Evolutionary conservation across 148 eudicot genomes (phyloP), one percentile per base, ranked within the genome.

Genomic region (Chenopodium formosanum): DNA sequence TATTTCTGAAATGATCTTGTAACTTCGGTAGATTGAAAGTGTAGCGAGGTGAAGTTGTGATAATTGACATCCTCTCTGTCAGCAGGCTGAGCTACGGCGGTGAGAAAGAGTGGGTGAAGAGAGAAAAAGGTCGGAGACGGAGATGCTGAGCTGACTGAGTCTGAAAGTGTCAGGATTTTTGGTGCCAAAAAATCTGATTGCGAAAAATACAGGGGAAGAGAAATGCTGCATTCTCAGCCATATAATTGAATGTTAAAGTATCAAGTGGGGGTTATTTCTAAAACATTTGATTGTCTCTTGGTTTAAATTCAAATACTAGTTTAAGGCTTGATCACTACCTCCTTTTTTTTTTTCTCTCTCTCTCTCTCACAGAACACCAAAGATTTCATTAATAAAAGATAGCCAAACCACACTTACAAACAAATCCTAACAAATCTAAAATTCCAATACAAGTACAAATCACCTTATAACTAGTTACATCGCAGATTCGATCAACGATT

Each of bases 61-160:
- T 87, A 79, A 82, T 84, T 37, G 92, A 89, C 94, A 91, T 91
- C 69, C 75, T 48, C 52, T 87, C 32, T 50, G 4, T 25, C 29
- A 22, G 47, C 1, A 80, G 56, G 52, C n/a, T 7, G 74, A 14
- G 63, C 7, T 58, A 5, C 22, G 22, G 16, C 20, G 62, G 22
- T 56, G 62, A 11, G 3, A 13, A 56, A 11, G 63, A 4, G 63
- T 58, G 13, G 32, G 34, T 72, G 75, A 46, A 27, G 52, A 50
- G 63, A 50, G 63, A 27, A 27, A 50, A 27, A 13, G 40, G 25
- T 50, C 10, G 3, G 76, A 73, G 14, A 66, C 17, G 14, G 31
- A 64, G 68, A 25, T 9, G 22, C 31, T n/a, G 69, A 65, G 22
- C 10, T 40, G 44, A 40, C 16, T 11, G 69, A 65, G 69, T 9